Evolutionary conservation across 139 green algal species (phyloP).

Genomic region (Asterochloris sp.): DNA sequence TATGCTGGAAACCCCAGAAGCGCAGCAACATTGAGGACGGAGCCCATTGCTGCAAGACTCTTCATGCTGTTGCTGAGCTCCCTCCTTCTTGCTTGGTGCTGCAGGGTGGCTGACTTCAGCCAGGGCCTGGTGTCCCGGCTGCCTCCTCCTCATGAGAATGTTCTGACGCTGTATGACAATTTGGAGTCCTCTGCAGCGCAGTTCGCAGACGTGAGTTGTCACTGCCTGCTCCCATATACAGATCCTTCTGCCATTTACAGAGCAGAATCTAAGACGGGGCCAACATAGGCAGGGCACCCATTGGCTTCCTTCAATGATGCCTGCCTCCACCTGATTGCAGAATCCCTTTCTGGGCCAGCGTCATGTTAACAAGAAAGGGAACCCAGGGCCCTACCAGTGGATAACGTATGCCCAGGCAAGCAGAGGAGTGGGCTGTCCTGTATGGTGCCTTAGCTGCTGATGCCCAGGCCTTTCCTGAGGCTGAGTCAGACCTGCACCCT

Average conservation of each 20-base stretch:
- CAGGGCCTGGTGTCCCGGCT: conserved; percentile 77
- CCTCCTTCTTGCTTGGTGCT: neutral
- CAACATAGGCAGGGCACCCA: too few relatives aligned
- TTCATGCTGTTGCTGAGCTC: too few relatives aligned
- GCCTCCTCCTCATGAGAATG: conserved; percentile 60
- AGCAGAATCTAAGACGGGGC: too few relatives aligned
- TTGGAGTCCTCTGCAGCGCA: conserved; percentile 66
- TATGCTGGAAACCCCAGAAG: neutral
- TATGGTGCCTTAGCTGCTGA: too few relatives aligned
- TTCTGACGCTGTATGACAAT: conserved; percentile 90
- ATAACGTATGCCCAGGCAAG: conserved; percentile 50
- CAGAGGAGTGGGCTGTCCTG: too few relatives aligned
- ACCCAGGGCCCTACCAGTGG: conserved; percentile 58
- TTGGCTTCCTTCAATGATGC: too few relatives aligned
- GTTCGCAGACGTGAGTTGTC: conserved; percentile 59
- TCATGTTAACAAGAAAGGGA: conserved; percentile 22
- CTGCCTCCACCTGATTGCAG: conserved; percentile 6
- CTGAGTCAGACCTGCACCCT: too few relatives aligned
- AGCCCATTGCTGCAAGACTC: too few relatives aligned
- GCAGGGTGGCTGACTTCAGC: conserved; percentile 61
- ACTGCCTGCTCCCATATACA: neutral
- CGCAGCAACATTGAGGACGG: too few relatives aligned
- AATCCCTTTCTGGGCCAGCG: conserved; percentile 47
- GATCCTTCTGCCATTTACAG: neutral
- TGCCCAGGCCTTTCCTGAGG: too few relatives aligned